These are phyloP conservation scores for Globisporangium okanoganense DNA, from an alignment of 352 stramenopile genomes.

Conservation along the genomic window DNA sequence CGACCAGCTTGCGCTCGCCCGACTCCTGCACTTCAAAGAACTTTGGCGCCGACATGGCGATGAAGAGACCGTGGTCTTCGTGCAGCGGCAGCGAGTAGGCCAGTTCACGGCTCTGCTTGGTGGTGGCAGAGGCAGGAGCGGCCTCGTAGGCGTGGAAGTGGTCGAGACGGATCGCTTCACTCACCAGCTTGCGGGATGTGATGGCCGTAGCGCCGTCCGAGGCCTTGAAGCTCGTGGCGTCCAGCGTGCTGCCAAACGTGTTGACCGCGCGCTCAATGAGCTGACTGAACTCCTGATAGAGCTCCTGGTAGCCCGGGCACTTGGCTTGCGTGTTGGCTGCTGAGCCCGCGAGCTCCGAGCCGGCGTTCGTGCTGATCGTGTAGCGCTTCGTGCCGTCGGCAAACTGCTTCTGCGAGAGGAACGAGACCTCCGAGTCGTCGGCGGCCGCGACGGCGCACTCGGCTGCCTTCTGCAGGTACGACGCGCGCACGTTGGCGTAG, in stretches of 20 bases:
- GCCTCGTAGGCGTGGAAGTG: slow-evolving; percentile 69
- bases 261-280: slow-evolving; percentile 38
- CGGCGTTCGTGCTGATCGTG: slow-evolving; percentile 40
- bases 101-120: slow-evolving; percentile 28
- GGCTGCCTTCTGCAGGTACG: slow-evolving; percentile 32
- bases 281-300: slow-evolving; percentile 39
- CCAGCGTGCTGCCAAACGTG: slow-evolving; percentile 31
- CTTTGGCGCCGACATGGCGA: slow-evolving; percentile 64
- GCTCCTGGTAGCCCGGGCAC: slow-evolving; percentile 36
- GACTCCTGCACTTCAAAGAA: slow-evolving; percentile 59
- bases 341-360: slow-evolving; percentile 25
- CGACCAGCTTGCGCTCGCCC: slow-evolving; percentile 27
- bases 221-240: slow-evolving; percentile 23
- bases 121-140: slow-evolving; percentile 4
- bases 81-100: slow-evolving; percentile 58
- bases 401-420: too few species aligned
- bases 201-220: slow-evolving; percentile 35
- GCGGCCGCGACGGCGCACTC: slow-evolving; percentile 30
- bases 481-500: slow-evolving; percentile 31
- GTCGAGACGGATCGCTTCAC: slow-evolving; percentile 43
- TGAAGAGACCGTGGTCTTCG: slow-evolving; percentile 73
- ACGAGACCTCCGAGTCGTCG: slow-evolving; percentile 15
- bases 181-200: slow-evolving; percentile 33
- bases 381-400: slow-evolving; percentile 47
- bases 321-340: slow-evolving; percentile 15